A percentile compares a stretch with the other conserved stretches of the same genome.
These are phyloP conservation scores for Hevea brasiliensis DNA, from an alignment of 345 rosid genomes.

Conservation along the genomic window DNA sequence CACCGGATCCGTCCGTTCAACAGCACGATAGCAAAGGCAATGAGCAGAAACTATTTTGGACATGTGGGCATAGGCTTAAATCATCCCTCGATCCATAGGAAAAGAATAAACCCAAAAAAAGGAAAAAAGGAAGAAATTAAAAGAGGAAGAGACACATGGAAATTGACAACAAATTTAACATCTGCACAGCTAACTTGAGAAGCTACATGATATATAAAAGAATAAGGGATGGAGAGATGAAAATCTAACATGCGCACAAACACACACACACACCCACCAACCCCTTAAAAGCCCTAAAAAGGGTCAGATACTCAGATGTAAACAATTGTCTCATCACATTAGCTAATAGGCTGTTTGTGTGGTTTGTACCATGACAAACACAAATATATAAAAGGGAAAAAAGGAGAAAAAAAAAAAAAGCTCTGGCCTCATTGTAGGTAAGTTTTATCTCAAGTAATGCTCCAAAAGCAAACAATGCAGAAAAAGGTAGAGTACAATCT, in stretches of 20 bases:
- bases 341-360: background rate
- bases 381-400: too few relatives aligned
- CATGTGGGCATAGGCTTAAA: conserved; percentile 38
- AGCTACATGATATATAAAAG: conserved; percentile 7
- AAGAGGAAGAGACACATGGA: conserved; percentile 14
- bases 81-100: conserved; percentile 37
- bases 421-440: background rate
- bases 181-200: conserved; percentile 12
- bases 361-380: conserved; percentile 4
- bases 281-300: background rate
- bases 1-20: conserved; percentile 41
- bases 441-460: background rate
- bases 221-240: background rate
- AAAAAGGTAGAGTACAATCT: background rate
- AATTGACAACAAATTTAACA: conserved; percentile 25
- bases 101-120: conserved; percentile 20
- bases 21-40: conserved; percentile 34
- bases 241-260: background rate
- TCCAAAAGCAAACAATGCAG: background rate
- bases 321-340: too few relatives aligned
- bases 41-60: conserved; percentile 27
- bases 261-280: background rate
- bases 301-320: background rate
- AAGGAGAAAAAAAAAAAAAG: background rate
- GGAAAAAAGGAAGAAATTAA: conserved; percentile 20